These are phyloP conservation scores for Carex sylvatica DNA, from an alignment of 202 grass and related monocot genomes.

Conservation along the genomic window DNA sequence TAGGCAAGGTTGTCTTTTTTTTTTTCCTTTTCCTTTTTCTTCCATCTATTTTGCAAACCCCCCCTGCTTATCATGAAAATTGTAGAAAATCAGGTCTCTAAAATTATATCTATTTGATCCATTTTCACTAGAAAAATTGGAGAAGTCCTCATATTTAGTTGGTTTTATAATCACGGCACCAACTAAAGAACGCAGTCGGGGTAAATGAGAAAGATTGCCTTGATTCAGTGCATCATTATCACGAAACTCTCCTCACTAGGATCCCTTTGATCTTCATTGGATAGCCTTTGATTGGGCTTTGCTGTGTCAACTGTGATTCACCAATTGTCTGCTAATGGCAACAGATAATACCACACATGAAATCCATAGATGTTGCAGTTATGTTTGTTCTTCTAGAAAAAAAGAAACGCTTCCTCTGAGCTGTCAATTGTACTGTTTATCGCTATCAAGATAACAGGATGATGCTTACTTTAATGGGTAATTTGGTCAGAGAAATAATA, in stretches of 20 bases:
- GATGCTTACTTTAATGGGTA: not conserved
- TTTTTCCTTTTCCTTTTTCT: not conserved
- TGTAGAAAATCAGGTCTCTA: not conserved
- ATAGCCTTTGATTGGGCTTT: not conserved
- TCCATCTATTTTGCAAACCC: not conserved
- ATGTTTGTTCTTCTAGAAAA: not conserved
- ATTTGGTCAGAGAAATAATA: not conserved
- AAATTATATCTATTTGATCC: not conserved
- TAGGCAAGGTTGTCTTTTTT: conserved; percentile 53
- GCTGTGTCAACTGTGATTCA: not conserved
- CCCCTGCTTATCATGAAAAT: not conserved
- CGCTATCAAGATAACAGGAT: not conserved
- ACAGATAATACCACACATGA: not conserved
- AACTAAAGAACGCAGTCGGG: not conserved
- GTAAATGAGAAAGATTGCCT: not conserved
- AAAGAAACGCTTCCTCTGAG: not conserved
- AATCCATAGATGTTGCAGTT: not conserved
- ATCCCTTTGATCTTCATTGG: not conserved
- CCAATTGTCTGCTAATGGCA: not conserved
- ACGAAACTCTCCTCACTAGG: not conserved
- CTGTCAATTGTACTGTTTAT: not conserved
- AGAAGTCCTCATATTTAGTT: not conserved
- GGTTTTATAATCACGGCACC: not conserved
- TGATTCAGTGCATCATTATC: not conserved
- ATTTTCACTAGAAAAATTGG: not conserved